phyloP scores from a whole-genome alignment of 2,329 filamentous ascomycete species.

The Diplodia sapinea region DNA sequence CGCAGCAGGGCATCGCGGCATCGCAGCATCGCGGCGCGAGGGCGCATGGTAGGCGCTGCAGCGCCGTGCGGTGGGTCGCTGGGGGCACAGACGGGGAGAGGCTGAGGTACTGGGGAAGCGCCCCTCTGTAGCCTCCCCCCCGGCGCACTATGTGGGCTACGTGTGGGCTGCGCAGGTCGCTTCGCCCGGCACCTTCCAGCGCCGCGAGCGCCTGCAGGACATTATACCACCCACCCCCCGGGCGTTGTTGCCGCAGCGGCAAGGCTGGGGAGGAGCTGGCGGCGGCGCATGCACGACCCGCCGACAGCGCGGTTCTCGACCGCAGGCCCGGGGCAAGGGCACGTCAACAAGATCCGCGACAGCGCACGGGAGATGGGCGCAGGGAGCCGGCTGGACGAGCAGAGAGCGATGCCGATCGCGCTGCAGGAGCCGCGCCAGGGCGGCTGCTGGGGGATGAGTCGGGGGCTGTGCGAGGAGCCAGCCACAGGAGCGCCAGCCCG shows the following conservation, averaged over 20 bases:
- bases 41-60: not conserved
- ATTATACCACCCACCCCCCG: not conserved
- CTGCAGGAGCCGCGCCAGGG: no score
- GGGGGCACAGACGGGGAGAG: slow-evolving; percentile 15
- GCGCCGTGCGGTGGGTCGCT: no score
- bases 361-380: slow-evolving; percentile 21
- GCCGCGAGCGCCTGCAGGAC: not conserved
- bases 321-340: slow-evolving; percentile 2
- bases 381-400: slow-evolving; percentile 10
- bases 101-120: not conserved
- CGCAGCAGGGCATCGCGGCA: no score
- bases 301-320: no score
- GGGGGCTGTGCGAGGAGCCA: no score
- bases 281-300: no score
- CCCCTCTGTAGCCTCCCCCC: not conserved
- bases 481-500: no score
- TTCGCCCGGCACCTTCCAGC: slow-evolving; percentile 1
- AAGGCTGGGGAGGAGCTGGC: not conserved
- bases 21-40: not conserved
- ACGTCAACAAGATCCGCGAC: slow-evolving; percentile 2
- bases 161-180: slow-evolving; percentile 2
- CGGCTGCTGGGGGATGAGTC: no score
- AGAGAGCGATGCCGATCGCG: no score
- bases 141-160: slow-evolving; percentile 13
- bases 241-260: not conserved